Conservation (phyloP, 768 basidiomycete species). For the Basidioascus undulatus region DNA sequence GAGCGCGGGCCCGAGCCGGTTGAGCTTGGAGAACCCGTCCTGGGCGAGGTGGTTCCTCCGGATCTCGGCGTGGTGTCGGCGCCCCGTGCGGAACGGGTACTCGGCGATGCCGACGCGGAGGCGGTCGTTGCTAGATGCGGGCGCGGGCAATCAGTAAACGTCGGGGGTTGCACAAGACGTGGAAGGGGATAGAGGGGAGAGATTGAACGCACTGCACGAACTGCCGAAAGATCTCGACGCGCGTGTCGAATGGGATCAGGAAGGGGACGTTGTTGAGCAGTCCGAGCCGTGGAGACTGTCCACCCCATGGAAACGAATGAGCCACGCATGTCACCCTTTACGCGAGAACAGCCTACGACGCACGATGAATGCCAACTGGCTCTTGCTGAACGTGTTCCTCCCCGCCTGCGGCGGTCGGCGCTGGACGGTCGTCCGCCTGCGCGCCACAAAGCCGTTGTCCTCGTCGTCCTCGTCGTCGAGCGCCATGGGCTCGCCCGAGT, state of each 20-base stretch:
- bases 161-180: background rate
- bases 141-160: background rate
- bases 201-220: conserved; percentile 34
- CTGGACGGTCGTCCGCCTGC: too few relatives aligned
- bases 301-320: background rate
- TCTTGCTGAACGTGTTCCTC: too few relatives aligned
- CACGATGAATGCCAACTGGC: background rate
- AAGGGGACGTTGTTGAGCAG: conserved; percentile 85
- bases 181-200: background rate
- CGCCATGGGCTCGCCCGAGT: too few relatives aligned
- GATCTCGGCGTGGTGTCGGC: conserved; percentile 27
- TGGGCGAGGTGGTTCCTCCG: conserved; percentile 57
- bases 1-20: conserved; percentile 38
- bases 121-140: conserved; percentile 36
- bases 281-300: conserved; percentile 68
- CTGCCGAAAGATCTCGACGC: conserved; percentile 69
- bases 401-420: too few relatives aligned
- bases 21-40: conserved; percentile 70
- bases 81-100: conserved; percentile 10
- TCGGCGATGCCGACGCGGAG: conserved; percentile 15
- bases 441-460: too few relatives aligned
- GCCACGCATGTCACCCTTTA: conserved; percentile 3
- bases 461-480: too few relatives aligned
- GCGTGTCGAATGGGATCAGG: conserved; percentile 70
- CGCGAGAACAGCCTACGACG: background rate